Evolutionary conservation across 2,329 filamentous ascomycete species (phyloP).

Genomic region (Eutypa lata): DNA sequence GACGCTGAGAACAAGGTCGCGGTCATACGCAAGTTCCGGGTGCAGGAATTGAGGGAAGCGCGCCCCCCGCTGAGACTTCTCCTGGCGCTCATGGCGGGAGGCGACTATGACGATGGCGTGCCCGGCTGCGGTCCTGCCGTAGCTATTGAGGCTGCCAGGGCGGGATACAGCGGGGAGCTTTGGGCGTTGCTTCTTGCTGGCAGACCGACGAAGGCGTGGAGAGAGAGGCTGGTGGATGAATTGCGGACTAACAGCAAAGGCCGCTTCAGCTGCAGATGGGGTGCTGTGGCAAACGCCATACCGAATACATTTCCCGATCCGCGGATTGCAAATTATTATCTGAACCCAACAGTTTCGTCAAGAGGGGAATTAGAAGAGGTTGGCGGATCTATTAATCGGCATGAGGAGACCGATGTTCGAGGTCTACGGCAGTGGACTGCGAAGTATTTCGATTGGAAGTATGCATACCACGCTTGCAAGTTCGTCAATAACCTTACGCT

Average conservation of each 20-base stretch:
- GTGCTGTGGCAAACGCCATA: background rate
- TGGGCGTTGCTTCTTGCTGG: background rate
- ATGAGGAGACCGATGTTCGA: background rate
- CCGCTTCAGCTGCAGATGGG: background rate
- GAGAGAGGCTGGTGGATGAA: background rate
- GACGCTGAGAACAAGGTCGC: constrained; percentile 10
- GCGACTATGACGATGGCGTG: constrained; percentile 18
- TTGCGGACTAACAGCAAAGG: background rate
- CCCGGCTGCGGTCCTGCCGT: constrained; percentile 10
- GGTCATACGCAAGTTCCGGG: constrained; percentile 6
- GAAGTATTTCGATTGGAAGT: background rate
- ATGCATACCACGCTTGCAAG: background rate
- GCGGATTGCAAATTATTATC: background rate
- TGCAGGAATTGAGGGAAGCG: constrained; percentile 4
- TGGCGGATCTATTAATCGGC: background rate
- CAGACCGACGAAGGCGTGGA: background rate
- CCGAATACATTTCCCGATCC: background rate
- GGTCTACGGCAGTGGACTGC: background rate
- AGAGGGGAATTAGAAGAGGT: background rate
- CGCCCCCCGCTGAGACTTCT: constrained; percentile 12
- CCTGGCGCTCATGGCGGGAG: constrained; percentile 22
- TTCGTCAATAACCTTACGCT: background rate
- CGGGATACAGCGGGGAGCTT: background rate
- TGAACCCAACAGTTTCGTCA: background rate
- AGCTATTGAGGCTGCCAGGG: background rate